Evolutionary conservation across 805 yeast species (phyloP).

Genomic region (Priceomyces medius): DNA sequence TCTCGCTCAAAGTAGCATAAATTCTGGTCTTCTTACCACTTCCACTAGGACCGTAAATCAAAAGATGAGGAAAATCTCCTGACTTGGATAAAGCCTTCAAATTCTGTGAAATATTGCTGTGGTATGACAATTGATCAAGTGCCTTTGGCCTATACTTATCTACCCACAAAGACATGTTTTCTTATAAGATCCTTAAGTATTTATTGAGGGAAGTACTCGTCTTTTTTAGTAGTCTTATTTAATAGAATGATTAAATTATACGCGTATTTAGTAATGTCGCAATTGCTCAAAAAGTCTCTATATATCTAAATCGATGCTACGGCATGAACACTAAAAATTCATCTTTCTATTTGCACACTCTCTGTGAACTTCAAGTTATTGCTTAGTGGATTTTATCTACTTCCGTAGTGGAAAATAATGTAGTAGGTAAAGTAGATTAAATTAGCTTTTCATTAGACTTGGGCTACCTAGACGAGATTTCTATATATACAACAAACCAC

Average conservation of each 20-base stretch:
- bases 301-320: too few species aligned
- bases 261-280: background rate
- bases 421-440: too few species aligned
- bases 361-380: too few species aligned
- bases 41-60: slow-evolving; percentile 94
- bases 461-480: too few species aligned
- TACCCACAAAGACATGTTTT: slow-evolving; percentile 95
- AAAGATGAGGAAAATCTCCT: slow-evolving; percentile 89
- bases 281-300: background rate
- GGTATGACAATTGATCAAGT: slow-evolving; percentile 65
- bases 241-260: background rate
- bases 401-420: too few species aligned
- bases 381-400: too few species aligned
- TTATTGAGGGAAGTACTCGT: background rate
- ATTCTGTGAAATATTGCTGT: slow-evolving; percentile 60
- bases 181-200: background rate
- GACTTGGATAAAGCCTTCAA: slow-evolving; percentile 59
- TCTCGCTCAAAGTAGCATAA: slow-evolving; percentile 69
- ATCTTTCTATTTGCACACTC: too few species aligned
- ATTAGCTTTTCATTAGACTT: too few species aligned
- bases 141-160: slow-evolving; percentile 85
- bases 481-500: too few species aligned
- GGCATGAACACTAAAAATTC: too few species aligned
- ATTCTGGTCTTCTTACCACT: slow-evolving; percentile 96
- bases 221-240: background rate